A percentile compares a stretch with the other conserved stretches of the same genome.
Conservation (phyloP, 164 flowering plant species). For the grape (Vitis vinifera) region DNA sequence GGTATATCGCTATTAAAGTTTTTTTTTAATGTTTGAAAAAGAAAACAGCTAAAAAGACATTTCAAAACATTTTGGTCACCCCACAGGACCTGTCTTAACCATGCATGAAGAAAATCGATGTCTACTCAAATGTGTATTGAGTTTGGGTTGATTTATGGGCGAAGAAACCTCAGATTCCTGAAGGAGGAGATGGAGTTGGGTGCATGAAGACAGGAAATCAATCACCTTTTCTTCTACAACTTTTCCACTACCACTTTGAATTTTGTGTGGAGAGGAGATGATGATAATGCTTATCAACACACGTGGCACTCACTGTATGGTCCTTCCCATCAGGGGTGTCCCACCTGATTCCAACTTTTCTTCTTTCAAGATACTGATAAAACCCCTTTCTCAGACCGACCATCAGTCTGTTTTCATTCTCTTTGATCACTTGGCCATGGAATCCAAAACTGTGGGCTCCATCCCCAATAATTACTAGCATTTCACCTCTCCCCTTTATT, state of each 20-base stretch:
- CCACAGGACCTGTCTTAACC: too few relatives aligned
- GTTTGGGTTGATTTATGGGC: too few relatives aligned
- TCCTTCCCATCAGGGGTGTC: not conserved
- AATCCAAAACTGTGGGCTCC: conserved; percentile 11
- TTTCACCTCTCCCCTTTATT: not conserved
- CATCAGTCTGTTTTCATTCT: not conserved
- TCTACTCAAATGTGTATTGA: too few relatives aligned
- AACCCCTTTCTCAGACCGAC: conserved; percentile 5
- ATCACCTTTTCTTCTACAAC: conserved; percentile 1
- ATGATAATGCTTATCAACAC: conserved; percentile 20
- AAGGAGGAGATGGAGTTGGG: conserved; percentile 5
- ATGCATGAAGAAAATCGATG: too few relatives aligned
- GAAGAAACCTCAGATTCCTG: too few relatives aligned
- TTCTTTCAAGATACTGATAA: conserved; percentile 19
- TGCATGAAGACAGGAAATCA: conserved; percentile 20
- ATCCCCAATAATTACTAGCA: not conserved
- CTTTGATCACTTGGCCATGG: not conserved
- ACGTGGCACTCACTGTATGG: conserved; percentile 10
- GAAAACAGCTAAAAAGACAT: too few relatives aligned
- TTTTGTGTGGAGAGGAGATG: not conserved
- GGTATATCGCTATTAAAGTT: too few relatives aligned
- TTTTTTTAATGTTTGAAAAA: too few relatives aligned
- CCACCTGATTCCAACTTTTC: not conserved
- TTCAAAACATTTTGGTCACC: too few relatives aligned
- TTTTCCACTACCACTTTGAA: not conserved